A percentile compares a stretch with the other conserved stretches of the same genome.
Evolutionary conservation across 2,329 filamentous ascomycete species (phyloP).

Genomic region (Apiospora rasikravindrae): DNA sequence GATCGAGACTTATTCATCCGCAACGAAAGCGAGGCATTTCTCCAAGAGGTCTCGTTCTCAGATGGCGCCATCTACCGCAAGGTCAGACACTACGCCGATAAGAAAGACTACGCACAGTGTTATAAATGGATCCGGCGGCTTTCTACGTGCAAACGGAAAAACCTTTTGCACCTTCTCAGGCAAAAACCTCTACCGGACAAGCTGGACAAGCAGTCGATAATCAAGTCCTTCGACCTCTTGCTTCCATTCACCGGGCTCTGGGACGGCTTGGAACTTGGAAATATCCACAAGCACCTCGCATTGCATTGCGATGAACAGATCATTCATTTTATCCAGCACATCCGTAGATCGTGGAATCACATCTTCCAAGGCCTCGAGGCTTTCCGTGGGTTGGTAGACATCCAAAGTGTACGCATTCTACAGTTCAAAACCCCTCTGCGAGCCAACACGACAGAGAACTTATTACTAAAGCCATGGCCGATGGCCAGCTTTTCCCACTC

Average conservation of each 20-base stretch:
- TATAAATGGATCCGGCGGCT: slow-evolving; percentile 15
- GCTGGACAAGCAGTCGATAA: background rate
- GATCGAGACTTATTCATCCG: background rate
- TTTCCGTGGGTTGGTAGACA: background rate
- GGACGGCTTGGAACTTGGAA: slow-evolving; percentile 20
- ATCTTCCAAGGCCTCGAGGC: slow-evolving; percentile 9
- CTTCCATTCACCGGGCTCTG: slow-evolving; percentile 16
- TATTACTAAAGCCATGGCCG: slow-evolving; percentile 19
- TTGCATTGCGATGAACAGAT: slow-evolving; percentile 20
- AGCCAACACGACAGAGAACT: background rate
- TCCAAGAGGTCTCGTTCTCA: slow-evolving; percentile 2
- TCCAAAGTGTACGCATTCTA: slow-evolving; percentile 13
- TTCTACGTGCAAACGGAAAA: slow-evolving; percentile 18
- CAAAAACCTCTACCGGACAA: background rate
- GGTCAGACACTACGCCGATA: background rate
- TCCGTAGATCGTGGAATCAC: background rate
- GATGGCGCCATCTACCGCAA: slow-evolving; percentile 20
- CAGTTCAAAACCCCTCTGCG: background rate
- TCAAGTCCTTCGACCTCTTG: slow-evolving; percentile 13
- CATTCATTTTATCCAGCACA: background rate
- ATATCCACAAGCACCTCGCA: slow-evolving; percentile 19
- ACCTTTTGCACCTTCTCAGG: slow-evolving; percentile 3
- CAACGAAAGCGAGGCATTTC: slow-evolving; percentile 7
- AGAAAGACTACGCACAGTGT: background rate
- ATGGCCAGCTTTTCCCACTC: slow-evolving; percentile 24